A percentile compares a stretch with the other conserved stretches of the same genome.
phyloP scores from a whole-genome alignment of 2,329 filamentous ascomycete species.

The Epicoccum nigrum region DNA sequence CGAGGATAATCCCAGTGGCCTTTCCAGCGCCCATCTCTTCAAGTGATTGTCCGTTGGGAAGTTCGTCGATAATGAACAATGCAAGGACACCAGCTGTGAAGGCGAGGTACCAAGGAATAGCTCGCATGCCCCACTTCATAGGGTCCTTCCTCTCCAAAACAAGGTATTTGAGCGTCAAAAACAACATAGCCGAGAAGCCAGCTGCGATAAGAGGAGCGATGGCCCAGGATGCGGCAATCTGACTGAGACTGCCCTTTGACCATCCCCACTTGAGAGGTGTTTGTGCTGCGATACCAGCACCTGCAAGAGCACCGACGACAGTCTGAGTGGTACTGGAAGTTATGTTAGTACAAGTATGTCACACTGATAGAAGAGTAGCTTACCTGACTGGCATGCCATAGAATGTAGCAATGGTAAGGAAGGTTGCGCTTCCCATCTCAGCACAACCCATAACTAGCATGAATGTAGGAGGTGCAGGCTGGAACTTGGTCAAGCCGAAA shows the following conservation, averaged over 20 bases:
- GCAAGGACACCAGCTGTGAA: constrained; percentile 57
- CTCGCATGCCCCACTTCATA: constrained; percentile 56
- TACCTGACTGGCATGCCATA: constrained; percentile 58
- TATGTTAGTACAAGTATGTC: background rate
- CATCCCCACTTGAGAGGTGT: constrained; percentile 34
- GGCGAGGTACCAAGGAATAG: constrained; percentile 58
- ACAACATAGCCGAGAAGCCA: constrained; percentile 57
- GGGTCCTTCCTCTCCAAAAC: constrained; percentile 58
- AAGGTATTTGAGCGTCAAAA: constrained; percentile 56
- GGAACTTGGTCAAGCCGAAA: constrained; percentile 58
- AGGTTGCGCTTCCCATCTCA: constrained; percentile 59
- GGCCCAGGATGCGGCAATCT: constrained; percentile 53
- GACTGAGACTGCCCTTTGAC: constrained; percentile 37
- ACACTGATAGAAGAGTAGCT: fast-evolving
- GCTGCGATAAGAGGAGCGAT: constrained; percentile 59
- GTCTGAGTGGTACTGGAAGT: constrained; percentile 63
- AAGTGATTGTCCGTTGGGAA: constrained; percentile 41
- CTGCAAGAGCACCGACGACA: constrained; percentile 64
- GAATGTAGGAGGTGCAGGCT: constrained; percentile 55
- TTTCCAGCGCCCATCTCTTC: constrained; percentile 39
- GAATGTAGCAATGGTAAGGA: constrained; percentile 62
- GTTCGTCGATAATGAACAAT: constrained; percentile 64
- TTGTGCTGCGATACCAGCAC: constrained; percentile 61
- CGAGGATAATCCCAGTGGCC: constrained; percentile 32
- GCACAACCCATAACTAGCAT: constrained; percentile 67